Percentiles rank a stretch among this genome's conserved stretches.
phyloP scores from a whole-genome alignment of 1,139 yeast species.

The Debaryomyces udenii region DNA sequence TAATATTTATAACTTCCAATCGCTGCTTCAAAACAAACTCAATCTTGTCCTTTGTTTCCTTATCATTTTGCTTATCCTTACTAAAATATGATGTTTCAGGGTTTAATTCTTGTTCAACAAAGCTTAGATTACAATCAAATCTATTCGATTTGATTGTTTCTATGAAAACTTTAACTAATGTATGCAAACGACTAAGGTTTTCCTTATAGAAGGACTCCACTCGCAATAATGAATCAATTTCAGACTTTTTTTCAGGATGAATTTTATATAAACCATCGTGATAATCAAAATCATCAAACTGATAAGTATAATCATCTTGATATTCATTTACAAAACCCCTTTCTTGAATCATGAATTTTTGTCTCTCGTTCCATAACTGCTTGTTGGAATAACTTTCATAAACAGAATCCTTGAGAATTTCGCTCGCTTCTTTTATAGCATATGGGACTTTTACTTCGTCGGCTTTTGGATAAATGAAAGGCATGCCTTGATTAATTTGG shows the following conservation, averaged over 20 bases:
- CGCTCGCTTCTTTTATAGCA: conserved; percentile 76
- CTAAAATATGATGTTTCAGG: conserved; percentile 34
- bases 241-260: conserved; percentile 36
- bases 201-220: conserved; percentile 63
- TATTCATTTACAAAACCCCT: conserved; percentile 59
- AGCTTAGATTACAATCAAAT: conserved; percentile 38
- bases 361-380: conserved; percentile 74
- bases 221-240: conserved; percentile 51
- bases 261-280: conserved; percentile 20
- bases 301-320: conserved; percentile 14
- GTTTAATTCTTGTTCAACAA: conserved; percentile 43
- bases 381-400: conserved; percentile 65
- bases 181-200: conserved; percentile 57
- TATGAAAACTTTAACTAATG: conserved; percentile 64
- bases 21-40: conserved; percentile 38
- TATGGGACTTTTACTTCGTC: conserved; percentile 55
- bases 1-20: conserved; percentile 59
- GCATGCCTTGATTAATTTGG: conserved; percentile 78
- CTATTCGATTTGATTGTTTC: conserved; percentile 60
- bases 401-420: conserved; percentile 61
- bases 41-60: conserved; percentile 25
- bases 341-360: conserved; percentile 72
- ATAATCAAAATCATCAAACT: conserved; percentile 26
- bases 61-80: conserved; percentile 14
- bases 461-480: conserved; percentile 67